Conservation (phyloP, 179 eudicot species). For the Patellifolia procumbens region DNA sequence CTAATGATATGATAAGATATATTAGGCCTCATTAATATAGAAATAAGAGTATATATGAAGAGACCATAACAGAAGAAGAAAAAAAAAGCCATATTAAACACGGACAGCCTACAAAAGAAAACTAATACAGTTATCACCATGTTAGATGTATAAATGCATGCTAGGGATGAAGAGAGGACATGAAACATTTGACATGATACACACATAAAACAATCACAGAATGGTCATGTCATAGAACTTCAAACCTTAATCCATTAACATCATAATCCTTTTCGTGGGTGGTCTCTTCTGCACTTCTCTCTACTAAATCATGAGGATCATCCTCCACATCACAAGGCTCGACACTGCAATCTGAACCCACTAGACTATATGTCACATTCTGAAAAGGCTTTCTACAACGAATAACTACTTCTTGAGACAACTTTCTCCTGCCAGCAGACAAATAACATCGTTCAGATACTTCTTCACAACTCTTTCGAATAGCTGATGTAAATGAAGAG, state of each 20-base stretch:
- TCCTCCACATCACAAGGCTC: conserved; percentile 52
- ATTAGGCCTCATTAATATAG: too few species aligned
- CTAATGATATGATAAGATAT: not conserved
- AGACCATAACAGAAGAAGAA: not conserved
- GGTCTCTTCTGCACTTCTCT: conserved; percentile 35
- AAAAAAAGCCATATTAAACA: not conserved
- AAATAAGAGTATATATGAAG: not conserved
- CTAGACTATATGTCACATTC: conserved; percentile 26
- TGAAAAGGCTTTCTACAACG: conserved; percentile 37
- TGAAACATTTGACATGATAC: not conserved
- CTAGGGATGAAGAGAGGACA: too few species aligned
- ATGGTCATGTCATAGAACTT: conserved; percentile 29
- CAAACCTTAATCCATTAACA: conserved; percentile 28
- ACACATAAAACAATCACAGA: not conserved
- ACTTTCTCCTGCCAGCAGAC: conserved; percentile 28
- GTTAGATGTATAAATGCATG: not conserved
- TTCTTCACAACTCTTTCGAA: conserved; percentile 25
- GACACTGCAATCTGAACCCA: conserved; percentile 49
- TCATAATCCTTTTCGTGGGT: conserved; percentile 25
- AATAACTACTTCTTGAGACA: conserved; percentile 24
- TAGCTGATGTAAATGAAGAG: conserved; percentile 21
- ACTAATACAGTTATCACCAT: not conserved
- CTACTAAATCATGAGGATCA: conserved; percentile 38
- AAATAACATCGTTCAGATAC: conserved; percentile 27
- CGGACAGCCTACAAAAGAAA: not conserved